Percentiles rank a stretch among this genome's conserved stretches.
Evolutionary conservation across 2,329 filamentous ascomycete species (phyloP).

Genomic region (Curvularia verruculosa): DNA sequence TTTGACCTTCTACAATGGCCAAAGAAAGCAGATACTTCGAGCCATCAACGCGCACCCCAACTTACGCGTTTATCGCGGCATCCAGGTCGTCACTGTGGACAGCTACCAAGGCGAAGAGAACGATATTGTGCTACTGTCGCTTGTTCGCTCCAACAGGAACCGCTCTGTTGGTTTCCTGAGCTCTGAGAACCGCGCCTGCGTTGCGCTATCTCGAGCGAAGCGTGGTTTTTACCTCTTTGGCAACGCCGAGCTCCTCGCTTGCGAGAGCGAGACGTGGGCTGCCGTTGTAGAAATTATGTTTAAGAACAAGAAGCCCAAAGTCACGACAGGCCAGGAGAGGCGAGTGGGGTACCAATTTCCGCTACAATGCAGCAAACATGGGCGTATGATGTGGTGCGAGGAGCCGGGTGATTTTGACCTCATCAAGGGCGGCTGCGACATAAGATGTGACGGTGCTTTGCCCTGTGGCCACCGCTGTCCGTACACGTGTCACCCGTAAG

Average conservation of each 20-base stretch:
- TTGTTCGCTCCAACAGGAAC: constrained; percentile 72
- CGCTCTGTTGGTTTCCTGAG: constrained; percentile 74
- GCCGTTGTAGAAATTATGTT: constrained; percentile 57
- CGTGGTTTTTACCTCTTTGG: constrained; percentile 86
- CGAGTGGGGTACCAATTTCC: constrained; percentile 63
- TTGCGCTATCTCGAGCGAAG: constrained; percentile 72
- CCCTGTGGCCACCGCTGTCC: constrained; percentile 45
- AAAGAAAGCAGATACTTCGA: constrained; percentile 68
- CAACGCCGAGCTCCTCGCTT: constrained; percentile 64
- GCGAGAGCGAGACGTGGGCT: constrained; percentile 58
- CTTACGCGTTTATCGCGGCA: constrained; percentile 37
- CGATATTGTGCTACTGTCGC: constrained; percentile 77
- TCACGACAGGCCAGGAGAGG: constrained; percentile 26
- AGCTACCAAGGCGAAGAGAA: constrained; percentile 89
- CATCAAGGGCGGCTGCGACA: constrained; percentile 41
- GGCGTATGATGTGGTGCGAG: constrained; percentile 57
- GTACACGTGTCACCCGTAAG: constrained; percentile 44
- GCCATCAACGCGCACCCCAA: constrained; percentile 53
- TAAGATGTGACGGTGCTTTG: constrained; percentile 33
- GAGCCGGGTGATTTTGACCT: constrained; percentile 36
- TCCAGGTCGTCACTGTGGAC: constrained; percentile 80
- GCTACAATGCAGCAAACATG: constrained; percentile 68
- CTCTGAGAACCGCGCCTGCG: constrained; percentile 67
- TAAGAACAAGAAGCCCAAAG: constrained; percentile 45
- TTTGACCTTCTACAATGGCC: constrained; percentile 87